These are phyloP conservation scores for Colletotrichum tabaci DNA, from an alignment of 2,329 filamentous ascomycete species.

Conservation along the genomic window DNA sequence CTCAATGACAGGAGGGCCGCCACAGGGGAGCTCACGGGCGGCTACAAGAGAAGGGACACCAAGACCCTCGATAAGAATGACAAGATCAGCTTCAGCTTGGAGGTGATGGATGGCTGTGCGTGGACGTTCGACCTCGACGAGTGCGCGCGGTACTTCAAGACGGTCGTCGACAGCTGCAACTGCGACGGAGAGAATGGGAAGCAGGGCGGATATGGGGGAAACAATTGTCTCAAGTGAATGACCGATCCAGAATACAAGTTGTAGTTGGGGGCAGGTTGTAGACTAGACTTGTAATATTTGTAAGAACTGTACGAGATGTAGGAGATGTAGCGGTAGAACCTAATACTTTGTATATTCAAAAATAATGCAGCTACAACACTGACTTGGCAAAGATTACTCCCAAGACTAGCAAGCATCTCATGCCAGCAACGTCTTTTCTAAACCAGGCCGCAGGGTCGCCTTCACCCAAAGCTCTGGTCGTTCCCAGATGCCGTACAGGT, in stretches of 20 bases:
- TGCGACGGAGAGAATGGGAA: constrained; percentile 45
- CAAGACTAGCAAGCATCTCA: too few species aligned
- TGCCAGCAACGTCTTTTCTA: too few species aligned
- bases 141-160: constrained; percentile 47
- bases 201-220: constrained; percentile 46
- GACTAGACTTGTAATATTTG: background rate
- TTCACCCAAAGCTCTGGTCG: background rate
- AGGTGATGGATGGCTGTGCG: constrained; percentile 38
- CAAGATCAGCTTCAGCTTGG: constrained; percentile 27
- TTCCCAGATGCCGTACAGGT: background rate
- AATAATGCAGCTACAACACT: too few species aligned
- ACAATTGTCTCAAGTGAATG: constrained; percentile 42
- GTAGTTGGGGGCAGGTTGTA: too few species aligned
- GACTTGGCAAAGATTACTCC: too few species aligned
- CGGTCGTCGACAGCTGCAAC: constrained; percentile 47
- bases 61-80: constrained; percentile 33
- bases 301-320: too few species aligned
- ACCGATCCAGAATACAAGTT: constrained; percentile 22
- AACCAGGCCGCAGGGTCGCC: too few species aligned
- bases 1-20: constrained; percentile 14
- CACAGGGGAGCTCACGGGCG: constrained; percentile 25
- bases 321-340: too few species aligned
- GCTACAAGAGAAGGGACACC: constrained; percentile 29
- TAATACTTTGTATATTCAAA: too few species aligned
- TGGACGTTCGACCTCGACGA: constrained; percentile 42